These are phyloP conservation scores for Aspergillus pseudoglaucus DNA, from an alignment of 2,329 filamentous ascomycete species.

Conservation along the genomic window DNA sequence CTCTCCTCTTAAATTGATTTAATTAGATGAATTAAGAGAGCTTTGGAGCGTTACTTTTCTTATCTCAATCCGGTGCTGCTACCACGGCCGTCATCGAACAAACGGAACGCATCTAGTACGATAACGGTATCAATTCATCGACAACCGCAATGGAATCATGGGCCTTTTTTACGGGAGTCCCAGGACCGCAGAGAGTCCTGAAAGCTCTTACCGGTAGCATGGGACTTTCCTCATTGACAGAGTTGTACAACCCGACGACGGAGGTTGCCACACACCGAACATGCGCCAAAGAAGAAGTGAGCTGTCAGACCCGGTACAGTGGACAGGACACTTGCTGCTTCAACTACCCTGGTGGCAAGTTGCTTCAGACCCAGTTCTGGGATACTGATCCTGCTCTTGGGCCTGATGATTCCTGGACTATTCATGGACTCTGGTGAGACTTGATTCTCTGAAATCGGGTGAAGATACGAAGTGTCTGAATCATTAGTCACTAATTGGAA, in stretches of 20 bases:
- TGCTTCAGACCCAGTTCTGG: slow-evolving; percentile 74
- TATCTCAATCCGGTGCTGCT: background rate
- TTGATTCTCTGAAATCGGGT: no score
- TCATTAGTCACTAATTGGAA: background rate
- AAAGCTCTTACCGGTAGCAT: slow-evolving; percentile 26
- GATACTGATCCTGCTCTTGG: slow-evolving; percentile 60
- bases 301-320: slow-evolving; percentile 57
- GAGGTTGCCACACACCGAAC: slow-evolving; percentile 12
- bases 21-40: background rate
- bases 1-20: background rate
- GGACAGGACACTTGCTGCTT: slow-evolving; percentile 67
- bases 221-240: slow-evolving; percentile 18
- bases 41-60: background rate
- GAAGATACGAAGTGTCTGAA: no score
- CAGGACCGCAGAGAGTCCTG: slow-evolving; percentile 31
- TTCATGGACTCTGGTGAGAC: slow-evolving; percentile 61
- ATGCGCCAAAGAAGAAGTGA: slow-evolving; percentile 41
- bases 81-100: background rate
- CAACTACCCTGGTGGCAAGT: slow-evolving; percentile 63
- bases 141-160: slow-evolving; percentile 4
- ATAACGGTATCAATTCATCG: slow-evolving; percentile 1
- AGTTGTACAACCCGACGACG: slow-evolving; percentile 4
- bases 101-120: no score
- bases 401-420: slow-evolving; percentile 64
- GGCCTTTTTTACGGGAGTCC: slow-evolving; percentile 17